Percentiles rank a stretch among this genome's conserved stretches.
phyloP scores from a whole-genome alignment of 1,284 basidiomycete genomes.

The Irpex sp. region DNA sequence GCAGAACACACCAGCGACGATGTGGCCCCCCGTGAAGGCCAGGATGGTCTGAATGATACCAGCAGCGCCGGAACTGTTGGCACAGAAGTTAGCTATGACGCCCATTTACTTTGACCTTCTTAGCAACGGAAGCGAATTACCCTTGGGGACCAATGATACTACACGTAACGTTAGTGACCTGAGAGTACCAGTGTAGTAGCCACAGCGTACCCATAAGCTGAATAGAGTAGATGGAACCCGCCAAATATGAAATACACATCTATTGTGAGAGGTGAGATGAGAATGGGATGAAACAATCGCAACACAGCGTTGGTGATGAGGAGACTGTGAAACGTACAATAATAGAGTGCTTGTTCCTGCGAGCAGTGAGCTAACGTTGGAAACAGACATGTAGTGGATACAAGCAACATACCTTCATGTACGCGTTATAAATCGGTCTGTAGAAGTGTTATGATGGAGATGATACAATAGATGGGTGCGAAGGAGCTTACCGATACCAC shows the following conservation, averaged over 20 bases:
- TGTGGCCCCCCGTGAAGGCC: constrained; percentile 58
- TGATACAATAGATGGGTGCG: background rate
- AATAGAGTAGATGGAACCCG: constrained; percentile 90
- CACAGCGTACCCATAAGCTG: constrained; percentile 74
- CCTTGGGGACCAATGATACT: constrained; percentile 81
- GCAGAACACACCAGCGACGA: constrained; percentile 78
- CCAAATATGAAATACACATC: constrained; percentile 95
- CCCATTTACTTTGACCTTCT: background rate
- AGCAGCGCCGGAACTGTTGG: constrained; percentile 80
- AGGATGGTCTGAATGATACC: constrained; percentile 93
- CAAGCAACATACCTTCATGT: constrained; percentile 76
- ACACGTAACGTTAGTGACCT: constrained; percentile 23
- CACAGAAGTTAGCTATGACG: background rate
- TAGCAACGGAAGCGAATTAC: constrained; percentile 24
- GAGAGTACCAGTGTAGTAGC: constrained; percentile 11
- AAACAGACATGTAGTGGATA: constrained; percentile 1
- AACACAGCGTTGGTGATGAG: constrained; percentile 8
- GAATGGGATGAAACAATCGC: constrained; percentile 26
- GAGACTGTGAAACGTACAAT: constrained; percentile 43
- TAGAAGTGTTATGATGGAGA: constrained; percentile 5
- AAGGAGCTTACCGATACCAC: constrained; percentile 75
- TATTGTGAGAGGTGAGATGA: constrained; percentile 30
- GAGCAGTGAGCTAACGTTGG: constrained; percentile 7
- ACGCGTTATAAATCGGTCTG: constrained; percentile 94
- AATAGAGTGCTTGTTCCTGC: constrained; percentile 84